Evolutionary conservation across 352 stramenopile species (phyloP), one percentile per base, ranked within the genome.

Genomic region (Phytopythium helicoides): DNA sequence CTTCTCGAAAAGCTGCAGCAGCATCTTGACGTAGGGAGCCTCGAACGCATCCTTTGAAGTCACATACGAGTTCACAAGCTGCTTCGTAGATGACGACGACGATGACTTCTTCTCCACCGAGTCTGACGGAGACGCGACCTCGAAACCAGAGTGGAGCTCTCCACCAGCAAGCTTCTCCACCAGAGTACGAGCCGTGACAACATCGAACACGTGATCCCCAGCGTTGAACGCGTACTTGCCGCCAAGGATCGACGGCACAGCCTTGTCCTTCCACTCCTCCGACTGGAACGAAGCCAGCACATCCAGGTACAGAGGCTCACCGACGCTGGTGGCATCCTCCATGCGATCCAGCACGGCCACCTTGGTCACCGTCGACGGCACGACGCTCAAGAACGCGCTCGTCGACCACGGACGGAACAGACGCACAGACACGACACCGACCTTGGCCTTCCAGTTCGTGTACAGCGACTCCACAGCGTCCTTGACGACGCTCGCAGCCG

Each of bases 301-400:
- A 66, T 98, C 90, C 63, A 96, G 65, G 62, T 96, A 98, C 8
- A 98, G 68, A 35, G 92, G 92, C 62, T 97, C 86, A 36, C 86
- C 86, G 48, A 96, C 84, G 47, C 85, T 90, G 14, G 77, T 89
- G 46, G 68, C 59, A 61, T 97, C 91, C 53, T 94, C 84, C 64
- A 92, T 96, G 40, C 89, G 85, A 66, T 97, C 92, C 16, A 98
- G 68, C n/a, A 96, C 88, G 1, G 87, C 89, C 47, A 97, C 73
- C 41, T 92, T 94, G 40, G 71, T 84, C 26, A 86, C 72, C 10
- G 76, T 79, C 3, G 67, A 39, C 6, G 92, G 92, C 18, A 97
- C 64, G 19, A 81, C 72, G 42, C 81, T 79, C 39, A 94, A 63
- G 70, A 97, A 97, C 18, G 67, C 52, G 15, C 61, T 68, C 10